These are phyloP conservation scores for Ilex paraguariensis DNA, from an alignment of 305 asterid species.

Conservation along the genomic window DNA sequence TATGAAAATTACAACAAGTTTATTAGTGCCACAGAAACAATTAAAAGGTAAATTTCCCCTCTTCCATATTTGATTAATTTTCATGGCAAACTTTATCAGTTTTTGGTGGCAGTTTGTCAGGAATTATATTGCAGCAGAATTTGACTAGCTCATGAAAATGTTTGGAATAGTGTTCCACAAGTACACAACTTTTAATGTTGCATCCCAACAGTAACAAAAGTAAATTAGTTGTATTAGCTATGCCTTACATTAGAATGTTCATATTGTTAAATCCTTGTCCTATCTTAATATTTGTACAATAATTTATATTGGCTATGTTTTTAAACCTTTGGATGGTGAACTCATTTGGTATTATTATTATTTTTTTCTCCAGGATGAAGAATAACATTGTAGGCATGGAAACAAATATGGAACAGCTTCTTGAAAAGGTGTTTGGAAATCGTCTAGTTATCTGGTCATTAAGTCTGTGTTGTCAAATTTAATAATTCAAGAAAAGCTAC, in stretches of 20 bases:
- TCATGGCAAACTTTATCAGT: too few relatives aligned
- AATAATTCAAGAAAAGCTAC: not conserved
- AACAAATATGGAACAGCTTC: slow-evolving; percentile 95
- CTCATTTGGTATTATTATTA: too few relatives aligned
- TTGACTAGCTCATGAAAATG: too few relatives aligned
- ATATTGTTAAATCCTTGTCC: not conserved
- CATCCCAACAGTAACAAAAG: too few relatives aligned
- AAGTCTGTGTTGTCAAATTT: not conserved
- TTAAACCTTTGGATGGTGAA: too few relatives aligned
- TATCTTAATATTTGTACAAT: not conserved
- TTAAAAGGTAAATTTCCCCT: slow-evolving; percentile 57
- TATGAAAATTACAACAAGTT: slow-evolving; percentile 98
- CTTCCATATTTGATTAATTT: not conserved
- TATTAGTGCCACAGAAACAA: slow-evolving; percentile 94
- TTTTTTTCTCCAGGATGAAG: slow-evolving; percentile 68
- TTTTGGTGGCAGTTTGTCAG: too few relatives aligned
- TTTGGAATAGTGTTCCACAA: not conserved
- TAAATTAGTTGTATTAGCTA: too few relatives aligned
- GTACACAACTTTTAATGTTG: too few relatives aligned
- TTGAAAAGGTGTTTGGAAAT: slow-evolving; percentile 75
- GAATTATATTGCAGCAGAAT: too few relatives aligned
- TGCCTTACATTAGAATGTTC: too few relatives aligned
- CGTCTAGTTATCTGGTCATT: slow-evolving; percentile 7
- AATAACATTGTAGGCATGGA: slow-evolving; percentile 94
- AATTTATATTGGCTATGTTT: not conserved